These are phyloP conservation scores for Geranium rotundifolium DNA, from an alignment of 345 rosid species.

Conservation along the genomic window DNA sequence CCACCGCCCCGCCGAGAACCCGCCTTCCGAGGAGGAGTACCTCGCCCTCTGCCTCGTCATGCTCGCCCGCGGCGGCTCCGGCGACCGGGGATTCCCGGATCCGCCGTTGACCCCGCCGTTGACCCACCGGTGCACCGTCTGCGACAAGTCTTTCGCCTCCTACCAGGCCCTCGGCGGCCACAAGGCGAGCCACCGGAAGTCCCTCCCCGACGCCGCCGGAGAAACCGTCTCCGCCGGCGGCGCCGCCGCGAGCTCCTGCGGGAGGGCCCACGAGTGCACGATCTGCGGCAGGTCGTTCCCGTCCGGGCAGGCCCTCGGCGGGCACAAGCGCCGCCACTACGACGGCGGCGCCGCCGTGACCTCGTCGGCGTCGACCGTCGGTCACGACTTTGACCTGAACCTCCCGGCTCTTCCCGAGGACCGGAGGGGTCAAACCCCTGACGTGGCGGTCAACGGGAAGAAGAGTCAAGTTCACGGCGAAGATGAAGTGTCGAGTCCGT, in stretches of 20 bases:
- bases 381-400: too few species aligned
- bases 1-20: constrained; percentile 21
- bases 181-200: constrained; percentile 20
- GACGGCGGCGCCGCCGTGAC: constrained; percentile 16
- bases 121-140: constrained; percentile 16
- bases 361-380: too few species aligned
- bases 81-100: too few species aligned
- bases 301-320: constrained; percentile 68
- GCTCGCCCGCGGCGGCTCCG: constrained; percentile 48
- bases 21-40: constrained; percentile 51
- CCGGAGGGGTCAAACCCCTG: too few species aligned
- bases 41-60: too few species aligned
- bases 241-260: too few species aligned
- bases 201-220: constrained; percentile 1
- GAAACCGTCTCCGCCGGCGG: too few species aligned
- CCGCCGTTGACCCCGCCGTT: too few species aligned
- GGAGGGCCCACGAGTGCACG: constrained; percentile 53
- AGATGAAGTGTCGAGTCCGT: too few species aligned
- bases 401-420: too few species aligned
- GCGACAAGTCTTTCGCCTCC: constrained; percentile 16
- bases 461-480: too few species aligned
- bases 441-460: too few species aligned
- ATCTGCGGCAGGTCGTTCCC: constrained; percentile 57
- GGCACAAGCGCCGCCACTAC: constrained; percentile 70
- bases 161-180: constrained; percentile 23